Conservation (phyloP, 2,329 filamentous ascomycete species). For the Emmonsia crescens region DNA sequence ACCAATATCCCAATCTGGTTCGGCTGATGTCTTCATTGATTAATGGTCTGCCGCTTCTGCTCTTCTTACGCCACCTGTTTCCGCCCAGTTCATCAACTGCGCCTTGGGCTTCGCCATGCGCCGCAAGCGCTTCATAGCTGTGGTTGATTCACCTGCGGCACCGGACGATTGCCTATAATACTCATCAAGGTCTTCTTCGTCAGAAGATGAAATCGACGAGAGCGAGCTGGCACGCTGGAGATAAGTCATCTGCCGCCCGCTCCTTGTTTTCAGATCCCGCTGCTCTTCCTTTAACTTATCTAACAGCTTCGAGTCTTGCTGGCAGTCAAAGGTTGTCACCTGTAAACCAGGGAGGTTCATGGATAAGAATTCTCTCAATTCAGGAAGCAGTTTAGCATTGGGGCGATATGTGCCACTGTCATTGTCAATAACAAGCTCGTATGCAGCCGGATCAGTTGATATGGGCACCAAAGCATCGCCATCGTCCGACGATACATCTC, state of each 20-base stretch:
- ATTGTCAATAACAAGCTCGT: conserved; percentile 89
- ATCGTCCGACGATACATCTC: conserved; percentile 35
- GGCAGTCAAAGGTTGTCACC: conserved; percentile 63
- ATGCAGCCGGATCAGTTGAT: conserved; percentile 48
- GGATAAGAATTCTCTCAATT: conserved; percentile 59
- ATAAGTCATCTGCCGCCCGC: conserved; percentile 44
- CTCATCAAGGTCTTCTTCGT: conserved; percentile 35
- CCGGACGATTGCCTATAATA: background rate
- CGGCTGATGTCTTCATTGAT: background rate
- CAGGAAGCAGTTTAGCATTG: conserved; percentile 62
- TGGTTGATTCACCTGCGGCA: background rate
- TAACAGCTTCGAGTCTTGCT: conserved; percentile 60
- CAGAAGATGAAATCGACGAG: conserved; percentile 41
- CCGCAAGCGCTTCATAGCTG: background rate
- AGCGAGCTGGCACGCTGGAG: conserved; percentile 38
- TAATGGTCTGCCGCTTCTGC: background rate
- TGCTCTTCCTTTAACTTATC: conserved; percentile 66
- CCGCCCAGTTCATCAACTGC: background rate
- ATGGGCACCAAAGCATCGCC: conserved; percentile 28
- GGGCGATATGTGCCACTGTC: conserved; percentile 90
- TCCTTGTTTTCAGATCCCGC: conserved; percentile 58
- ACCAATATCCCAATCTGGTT: background rate
- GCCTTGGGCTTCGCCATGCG: background rate
- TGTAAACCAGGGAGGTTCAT: conserved; percentile 67
- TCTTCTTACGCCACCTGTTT: background rate